These are phyloP conservation scores for Talaromyces sp. DNA, from an alignment of 2,329 filamentous ascomycete species.

Conservation along the genomic window DNA sequence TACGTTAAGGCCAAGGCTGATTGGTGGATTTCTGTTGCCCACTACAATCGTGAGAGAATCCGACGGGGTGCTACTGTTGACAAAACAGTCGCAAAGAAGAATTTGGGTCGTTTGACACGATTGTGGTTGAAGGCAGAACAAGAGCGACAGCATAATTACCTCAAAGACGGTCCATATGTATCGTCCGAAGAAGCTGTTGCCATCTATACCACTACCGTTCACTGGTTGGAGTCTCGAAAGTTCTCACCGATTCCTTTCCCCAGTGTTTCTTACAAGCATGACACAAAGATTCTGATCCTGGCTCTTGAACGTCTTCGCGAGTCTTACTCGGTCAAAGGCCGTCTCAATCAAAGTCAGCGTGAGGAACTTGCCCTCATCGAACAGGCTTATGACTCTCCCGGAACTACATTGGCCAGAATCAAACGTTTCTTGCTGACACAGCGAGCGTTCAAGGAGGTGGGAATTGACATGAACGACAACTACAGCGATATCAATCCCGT, in stretches of 20 bases:
- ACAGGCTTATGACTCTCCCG: slow-evolving; percentile 96
- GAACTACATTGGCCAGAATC: slow-evolving; percentile 91
- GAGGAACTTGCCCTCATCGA: slow-evolving; percentile 96
- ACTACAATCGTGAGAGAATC: slow-evolving; percentile 98
- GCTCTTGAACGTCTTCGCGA: slow-evolving; percentile 89
- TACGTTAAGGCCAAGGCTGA: slow-evolving; percentile 99
- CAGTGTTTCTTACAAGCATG: slow-evolving; percentile 98
- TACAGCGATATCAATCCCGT: slow-evolving; percentile 99
- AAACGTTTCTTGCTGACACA: slow-evolving; percentile 97
- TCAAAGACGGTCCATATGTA: slow-evolving; percentile 98
- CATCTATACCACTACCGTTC: slow-evolving; percentile 97
- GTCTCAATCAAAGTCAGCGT: slow-evolving; percentile 94
- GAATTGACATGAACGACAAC: slow-evolving; percentile 99
- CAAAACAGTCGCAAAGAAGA: slow-evolving; percentile 99
- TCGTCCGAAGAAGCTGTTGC: slow-evolving; percentile 98
- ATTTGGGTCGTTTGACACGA: slow-evolving; percentile 87
- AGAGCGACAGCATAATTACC: slow-evolving; percentile 97
- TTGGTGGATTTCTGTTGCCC: slow-evolving; percentile 99
- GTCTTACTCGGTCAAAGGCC: slow-evolving; percentile 95
- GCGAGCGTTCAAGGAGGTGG: slow-evolving; percentile 97
- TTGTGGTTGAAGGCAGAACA: slow-evolving; percentile 98
- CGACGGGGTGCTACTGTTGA: slow-evolving; percentile 94
- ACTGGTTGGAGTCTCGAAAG: slow-evolving; percentile 97
- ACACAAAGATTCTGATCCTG: slow-evolving; percentile 96
- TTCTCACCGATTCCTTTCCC: slow-evolving; percentile 99